Base-by-base conservation (phyloP, 225 moss, liverwort and hornwort species). In the Bryoerythrophyllum caledonicum region DNA sequence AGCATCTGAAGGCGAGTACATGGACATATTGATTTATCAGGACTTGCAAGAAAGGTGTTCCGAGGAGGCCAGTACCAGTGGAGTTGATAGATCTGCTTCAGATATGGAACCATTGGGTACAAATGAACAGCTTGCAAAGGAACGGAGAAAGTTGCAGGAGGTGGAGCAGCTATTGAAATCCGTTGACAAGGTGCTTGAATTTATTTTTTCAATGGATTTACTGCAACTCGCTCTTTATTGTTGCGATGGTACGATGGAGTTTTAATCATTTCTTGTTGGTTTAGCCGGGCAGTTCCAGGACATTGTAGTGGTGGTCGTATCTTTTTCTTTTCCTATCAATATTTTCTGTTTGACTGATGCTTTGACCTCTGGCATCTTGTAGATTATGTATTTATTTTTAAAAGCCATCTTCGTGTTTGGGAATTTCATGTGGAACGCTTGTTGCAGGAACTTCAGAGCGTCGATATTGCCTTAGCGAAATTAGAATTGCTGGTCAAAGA, bases 401-500 rank as follows among this genome's bases (percentile, higher is more conserved):
- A 43, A 49, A 21, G 1, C 52, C 21, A 48, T 54, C 67, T 78
- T 7, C 38, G 32, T 56, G 34, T 72, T 40, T 12, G 49, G 71
- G 25, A 56, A 49, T 60, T 78, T 16, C 78, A 74, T 63, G n/a
- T 72, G 71, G 67, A 49, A 13, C 38, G 27, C 77, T 74, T 77
- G 71, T 46, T 74, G 63, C 84, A 89, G 89, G 89, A 89, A 78
- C 60, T 87, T 43, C 89, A 70, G 73, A 82, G 84, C 70, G 87
- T 87, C 63, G 84, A 89, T 62, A 80, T 86, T 78, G 84, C 87
- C 71, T 73, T 87, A 70, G 78, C 79, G 61, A 89, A 89, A 68
- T 65, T 89, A 64, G 89, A 89, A 79, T 80, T 84, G 69, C 78
- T 89, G 80, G 82, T 87, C 76, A 89, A 87, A 76, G 89, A 89